Percentiles rank a stretch among this genome's conserved stretches.
Conservation (phyloP, 371 early-diverging fungal species). For the Syncephalastrum racemosum region DNA sequence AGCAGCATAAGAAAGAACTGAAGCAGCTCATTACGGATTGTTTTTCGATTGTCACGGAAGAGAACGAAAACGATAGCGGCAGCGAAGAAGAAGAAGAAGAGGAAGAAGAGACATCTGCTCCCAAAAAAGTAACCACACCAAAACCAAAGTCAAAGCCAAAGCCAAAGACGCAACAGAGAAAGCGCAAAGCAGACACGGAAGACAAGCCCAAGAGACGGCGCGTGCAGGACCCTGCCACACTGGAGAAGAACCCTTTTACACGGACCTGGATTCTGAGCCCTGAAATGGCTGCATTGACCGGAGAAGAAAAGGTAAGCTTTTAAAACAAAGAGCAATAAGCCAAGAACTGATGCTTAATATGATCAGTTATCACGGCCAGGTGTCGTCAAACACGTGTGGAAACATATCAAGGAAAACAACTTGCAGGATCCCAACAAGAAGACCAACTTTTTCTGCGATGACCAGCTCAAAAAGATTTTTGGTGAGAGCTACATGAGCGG, state of each 20-base stretch:
- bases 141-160: not conserved
- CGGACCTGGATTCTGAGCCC: conserved; percentile 28
- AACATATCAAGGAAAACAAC: conserved; percentile 45
- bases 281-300: conserved; percentile 26
- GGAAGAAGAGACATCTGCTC: conserved; percentile 4
- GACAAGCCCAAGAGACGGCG: conserved; percentile 13
- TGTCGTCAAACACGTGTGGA: conserved; percentile 50
- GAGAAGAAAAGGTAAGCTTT: conserved; percentile 26
- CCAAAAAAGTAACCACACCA: not conserved
- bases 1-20: conserved; percentile 32
- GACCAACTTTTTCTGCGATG: conserved; percentile 39
- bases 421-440: conserved; percentile 48
- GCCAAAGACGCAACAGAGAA: conserved; percentile 3
- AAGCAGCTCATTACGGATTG: conserved; percentile 34
- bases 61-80: not conserved
- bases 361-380: conserved; percentile 34
- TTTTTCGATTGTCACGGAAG: conserved; percentile 18
- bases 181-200: conserved; percentile 1
- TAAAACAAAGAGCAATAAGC: not conserved
- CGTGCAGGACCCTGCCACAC: conserved; percentile 5
- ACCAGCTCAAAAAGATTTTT: conserved; percentile 33
- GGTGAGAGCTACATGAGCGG: conserved; percentile 16
- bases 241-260: conserved; percentile 22
- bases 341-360: not conserved
- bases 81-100: conserved; percentile 7